These are phyloP conservation scores for Metschnikowia sp. DNA, from an alignment of 805 yeast genomes.

Conservation along the genomic window DNA sequence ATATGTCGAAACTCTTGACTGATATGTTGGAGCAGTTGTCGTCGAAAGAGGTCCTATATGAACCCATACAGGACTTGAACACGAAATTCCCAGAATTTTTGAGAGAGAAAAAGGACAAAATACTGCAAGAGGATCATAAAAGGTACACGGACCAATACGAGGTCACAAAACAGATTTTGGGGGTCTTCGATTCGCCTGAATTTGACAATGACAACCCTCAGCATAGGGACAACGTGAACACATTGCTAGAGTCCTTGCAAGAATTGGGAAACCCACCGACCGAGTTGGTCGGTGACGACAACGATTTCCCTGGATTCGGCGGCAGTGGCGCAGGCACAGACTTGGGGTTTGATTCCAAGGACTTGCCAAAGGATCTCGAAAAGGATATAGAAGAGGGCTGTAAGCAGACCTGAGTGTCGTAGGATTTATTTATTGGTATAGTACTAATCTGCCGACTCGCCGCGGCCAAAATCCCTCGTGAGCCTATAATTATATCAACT, in stretches of 20 bases:
- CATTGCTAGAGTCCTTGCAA: slow-evolving; percentile 64
- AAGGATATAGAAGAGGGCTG: slow-evolving; percentile 58
- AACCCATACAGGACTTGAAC: slow-evolving; percentile 80
- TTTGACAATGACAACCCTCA: slow-evolving; percentile 52
- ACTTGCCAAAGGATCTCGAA: slow-evolving; percentile 50
- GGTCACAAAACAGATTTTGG: slow-evolving; percentile 58
- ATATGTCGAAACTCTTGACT: slow-evolving; percentile 58
- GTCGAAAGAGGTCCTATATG: slow-evolving; percentile 81
- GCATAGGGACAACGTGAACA: slow-evolving; percentile 49
- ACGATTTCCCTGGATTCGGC: slow-evolving; percentile 45
- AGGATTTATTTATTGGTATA: neutral
- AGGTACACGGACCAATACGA: slow-evolving; percentile 61
- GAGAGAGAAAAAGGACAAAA: slow-evolving; percentile 43
- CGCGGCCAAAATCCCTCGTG: no score
- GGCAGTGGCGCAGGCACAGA: slow-evolving; percentile 37
- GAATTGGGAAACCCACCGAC: slow-evolving; percentile 78
- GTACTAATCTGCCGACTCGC: no score
- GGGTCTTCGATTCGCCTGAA: slow-evolving; percentile 59
- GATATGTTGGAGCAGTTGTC: slow-evolving; percentile 81
- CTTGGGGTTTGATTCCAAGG: slow-evolving; percentile 48
- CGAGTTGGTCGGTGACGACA: slow-evolving; percentile 62
- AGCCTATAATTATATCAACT: no score
- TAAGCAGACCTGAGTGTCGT: slow-evolving; percentile 34
- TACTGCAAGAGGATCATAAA: slow-evolving; percentile 45
- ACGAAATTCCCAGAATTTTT: slow-evolving; percentile 73